Evolutionary conservation across 2,329 filamentous ascomycete genomes (phyloP).

Genomic region (Emmonsia crescens): DNA sequence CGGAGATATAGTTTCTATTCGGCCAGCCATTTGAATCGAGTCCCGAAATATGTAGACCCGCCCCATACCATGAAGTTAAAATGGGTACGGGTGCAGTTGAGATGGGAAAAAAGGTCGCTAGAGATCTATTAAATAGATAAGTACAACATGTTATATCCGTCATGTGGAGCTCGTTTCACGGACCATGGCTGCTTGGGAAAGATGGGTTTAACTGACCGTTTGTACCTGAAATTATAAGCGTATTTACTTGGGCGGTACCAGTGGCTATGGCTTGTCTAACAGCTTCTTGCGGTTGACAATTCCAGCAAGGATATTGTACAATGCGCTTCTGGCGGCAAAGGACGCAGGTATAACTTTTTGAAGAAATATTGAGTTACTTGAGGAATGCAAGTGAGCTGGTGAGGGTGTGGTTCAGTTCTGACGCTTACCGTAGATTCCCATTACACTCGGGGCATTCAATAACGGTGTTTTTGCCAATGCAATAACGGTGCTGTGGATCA

Average conservation of each 20-base stretch:
- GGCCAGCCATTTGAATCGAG: neutral
- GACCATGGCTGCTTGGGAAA: neutral
- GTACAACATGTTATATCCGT: neutral
- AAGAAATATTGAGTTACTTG: neutral
- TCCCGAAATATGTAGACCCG: neutral
- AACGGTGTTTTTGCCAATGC: neutral
- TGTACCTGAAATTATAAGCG: neutral
- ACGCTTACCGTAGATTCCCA: neutral
- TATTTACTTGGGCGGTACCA: neutral
- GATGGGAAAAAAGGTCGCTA: neutral
- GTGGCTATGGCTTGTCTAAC: neutral
- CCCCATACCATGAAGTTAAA: neutral
- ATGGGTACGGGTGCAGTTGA: neutral
- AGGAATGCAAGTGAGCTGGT: neutral
- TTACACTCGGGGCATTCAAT: neutral
- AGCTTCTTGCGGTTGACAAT: neutral
- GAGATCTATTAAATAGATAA: neutral
- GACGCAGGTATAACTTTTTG: neutral
- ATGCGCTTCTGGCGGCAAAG: neutral
- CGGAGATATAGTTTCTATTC: neutral
- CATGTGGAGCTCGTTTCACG: neutral
- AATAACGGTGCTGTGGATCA: neutral
- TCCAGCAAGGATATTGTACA: neutral
- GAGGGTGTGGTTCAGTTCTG: neutral
- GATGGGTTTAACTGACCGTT: neutral